phyloP scores from a whole-genome alignment of 2,329 filamentous ascomycete species.

The Claviceps sp. region DNA sequence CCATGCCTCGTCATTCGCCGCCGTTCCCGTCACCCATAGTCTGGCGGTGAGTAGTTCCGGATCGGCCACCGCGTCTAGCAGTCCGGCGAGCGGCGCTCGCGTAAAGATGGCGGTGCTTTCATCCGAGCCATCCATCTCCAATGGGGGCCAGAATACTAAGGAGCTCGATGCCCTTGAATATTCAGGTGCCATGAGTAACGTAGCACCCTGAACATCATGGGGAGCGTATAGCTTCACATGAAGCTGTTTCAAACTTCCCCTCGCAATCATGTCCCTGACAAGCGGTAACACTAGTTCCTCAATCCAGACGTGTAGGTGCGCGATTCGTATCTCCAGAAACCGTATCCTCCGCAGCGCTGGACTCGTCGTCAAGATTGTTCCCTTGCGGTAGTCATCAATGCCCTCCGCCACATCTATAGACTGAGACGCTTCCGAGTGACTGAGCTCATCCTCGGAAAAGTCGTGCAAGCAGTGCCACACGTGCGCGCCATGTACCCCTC shows the following conservation, averaged over 20 bases:
- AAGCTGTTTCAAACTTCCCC: conserved; percentile 16
- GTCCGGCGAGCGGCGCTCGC: conserved; percentile 18
- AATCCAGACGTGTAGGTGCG: conserved; percentile 20
- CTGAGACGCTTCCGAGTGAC: background rate
- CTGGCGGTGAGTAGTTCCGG: conserved; percentile 28
- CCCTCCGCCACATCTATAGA: conserved; percentile 3
- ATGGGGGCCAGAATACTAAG: background rate
- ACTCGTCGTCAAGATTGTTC: conserved; percentile 10
- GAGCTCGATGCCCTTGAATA: background rate
- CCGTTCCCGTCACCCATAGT: conserved; percentile 22
- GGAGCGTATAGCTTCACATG: conserved; percentile 1
- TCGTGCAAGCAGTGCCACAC: conserved; percentile 13
- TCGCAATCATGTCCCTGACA: conserved; percentile 19
- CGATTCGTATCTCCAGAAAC: conserved; percentile 16
- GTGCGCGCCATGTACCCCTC: conserved; percentile 15
- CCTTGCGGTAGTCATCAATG: conserved; percentile 3
- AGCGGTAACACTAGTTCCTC: conserved; percentile 15
- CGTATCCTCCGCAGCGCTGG: conserved; percentile 14
- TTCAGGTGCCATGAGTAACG: background rate
- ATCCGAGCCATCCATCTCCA: background rate
- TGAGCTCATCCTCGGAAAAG: conserved; percentile 3
- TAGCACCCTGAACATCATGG: background rate
- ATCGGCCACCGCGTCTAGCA: conserved; percentile 29
- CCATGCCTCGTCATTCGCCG: conserved; percentile 13
- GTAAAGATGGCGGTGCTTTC: conserved; percentile 8